Conservation (phyloP, 2,329 filamentous ascomycete species). For the Apiospora arundinis region DNA sequence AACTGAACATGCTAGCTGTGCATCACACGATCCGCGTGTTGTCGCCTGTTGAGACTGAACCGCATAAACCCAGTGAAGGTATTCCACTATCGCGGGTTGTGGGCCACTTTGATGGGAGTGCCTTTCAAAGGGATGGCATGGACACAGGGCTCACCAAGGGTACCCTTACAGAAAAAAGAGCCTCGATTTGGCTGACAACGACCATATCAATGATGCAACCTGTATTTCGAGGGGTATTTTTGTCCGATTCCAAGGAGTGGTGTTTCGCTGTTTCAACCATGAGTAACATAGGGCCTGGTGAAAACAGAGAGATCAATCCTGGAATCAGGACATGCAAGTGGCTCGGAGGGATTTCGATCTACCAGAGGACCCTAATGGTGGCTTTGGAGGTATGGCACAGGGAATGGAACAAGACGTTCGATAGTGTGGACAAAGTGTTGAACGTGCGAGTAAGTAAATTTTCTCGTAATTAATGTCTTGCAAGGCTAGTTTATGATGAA, state of each 20-base stretch:
- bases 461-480: too few relatives aligned
- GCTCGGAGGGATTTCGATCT: background rate
- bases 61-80: too few relatives aligned
- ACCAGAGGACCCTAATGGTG: background rate
- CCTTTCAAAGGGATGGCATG: too few relatives aligned
- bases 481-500: too few relatives aligned
- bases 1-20: background rate
- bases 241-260: background rate
- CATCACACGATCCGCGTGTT: background rate
- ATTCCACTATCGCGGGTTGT: background rate
- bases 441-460: background rate
- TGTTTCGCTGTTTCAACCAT: too few relatives aligned
- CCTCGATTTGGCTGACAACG: background rate
- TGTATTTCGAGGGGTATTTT: background rate
- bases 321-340: background rate
- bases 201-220: background rate
- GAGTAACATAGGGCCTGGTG: too few relatives aligned
- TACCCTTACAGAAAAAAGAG: background rate
- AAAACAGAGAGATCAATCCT: background rate
- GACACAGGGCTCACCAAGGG: too few relatives aligned
- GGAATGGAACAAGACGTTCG: background rate
- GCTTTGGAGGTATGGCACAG: background rate
- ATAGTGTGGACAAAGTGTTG: background rate
- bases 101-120: too few relatives aligned
- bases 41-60: too few relatives aligned